These are phyloP conservation scores for Eucalyptus leucophloia DNA, from an alignment of 345 rosid species.

Conservation along the genomic window DNA sequence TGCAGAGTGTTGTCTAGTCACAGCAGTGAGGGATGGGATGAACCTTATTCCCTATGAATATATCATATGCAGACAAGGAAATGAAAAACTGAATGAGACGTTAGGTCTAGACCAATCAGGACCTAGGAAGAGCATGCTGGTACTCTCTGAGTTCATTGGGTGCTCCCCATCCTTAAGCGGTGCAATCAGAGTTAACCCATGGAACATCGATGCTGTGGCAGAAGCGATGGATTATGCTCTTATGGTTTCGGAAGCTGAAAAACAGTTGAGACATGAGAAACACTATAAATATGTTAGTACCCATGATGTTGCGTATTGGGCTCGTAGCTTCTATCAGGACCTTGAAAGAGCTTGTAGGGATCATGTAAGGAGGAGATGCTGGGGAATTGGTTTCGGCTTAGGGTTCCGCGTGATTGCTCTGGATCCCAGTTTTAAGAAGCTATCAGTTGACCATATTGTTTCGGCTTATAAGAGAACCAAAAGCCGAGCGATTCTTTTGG, in stretches of 20 bases:
- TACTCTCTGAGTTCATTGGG: constrained; percentile 86
- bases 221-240: constrained; percentile 86
- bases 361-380: constrained; percentile 72
- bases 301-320: constrained; percentile 96
- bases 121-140: constrained; percentile 81
- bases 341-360: constrained; percentile 84
- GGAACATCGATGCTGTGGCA: constrained; percentile 85
- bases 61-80: constrained; percentile 75
- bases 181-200: constrained; percentile 86
- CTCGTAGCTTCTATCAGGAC: constrained; percentile 87
- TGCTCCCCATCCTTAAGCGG: constrained; percentile 92
- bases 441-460: constrained; percentile 77
- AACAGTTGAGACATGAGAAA: constrained; percentile 87
- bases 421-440: constrained; percentile 87
- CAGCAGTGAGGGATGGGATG: constrained; percentile 97
- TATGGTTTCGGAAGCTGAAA: constrained; percentile 56
- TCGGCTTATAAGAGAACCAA: constrained; percentile 84
- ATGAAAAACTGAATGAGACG: constrained; percentile 44
- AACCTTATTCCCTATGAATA: constrained; percentile 93
- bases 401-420: constrained; percentile 82
- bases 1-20: constrained; percentile 92
- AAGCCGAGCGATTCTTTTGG: constrained; percentile 76
- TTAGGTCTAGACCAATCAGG: constrained; percentile 30
- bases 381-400: constrained; percentile 95
- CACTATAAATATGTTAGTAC: constrained; percentile 86